Evolutionary conservation across 495 filamentous ascomycete species (phyloP), one percentile per base, ranked within the genome.

Genomic region (Aspergillus kassunensis): DNA sequence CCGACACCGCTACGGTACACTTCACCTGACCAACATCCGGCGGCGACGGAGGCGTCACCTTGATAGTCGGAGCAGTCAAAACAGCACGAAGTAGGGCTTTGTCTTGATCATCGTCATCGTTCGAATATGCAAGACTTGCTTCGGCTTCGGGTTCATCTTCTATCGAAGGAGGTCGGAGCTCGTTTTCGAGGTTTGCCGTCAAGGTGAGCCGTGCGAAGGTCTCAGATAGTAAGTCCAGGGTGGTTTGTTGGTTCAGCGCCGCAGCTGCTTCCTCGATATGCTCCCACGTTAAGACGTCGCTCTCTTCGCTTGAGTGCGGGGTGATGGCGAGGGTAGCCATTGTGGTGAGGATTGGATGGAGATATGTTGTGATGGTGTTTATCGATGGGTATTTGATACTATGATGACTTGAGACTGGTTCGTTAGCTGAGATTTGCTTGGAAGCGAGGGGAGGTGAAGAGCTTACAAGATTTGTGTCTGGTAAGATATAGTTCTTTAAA

Each of bases 21-120:
- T 11, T 21, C n/a, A 4, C 9, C 30, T 47, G 30, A 21, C 24
- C 39, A 19, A 8, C 33, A 11, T 34, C 48, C 10, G 48, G 48
- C 21, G 36, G 37, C n/a, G 39, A 42, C 4, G 48, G 48, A 34
- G 36, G 37, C n/a, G 39, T 51, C 13, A 51, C 37, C 15, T 27
- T 41, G n/a, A 51, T 51, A 6, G 23, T 19, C 16, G 48, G 48
- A 34, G 39, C 16, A 19, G n/a, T 1, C 12, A 51, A 4, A 20
- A 25, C 18, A 25, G 37, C 33, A 20, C 9, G 9, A 21, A n/a
- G 15, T 27, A 11, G 35, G 3, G n/a, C n/a, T n/a, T n/a, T n/a
- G n/a, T n/a, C n/a, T n/a, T n/a, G n/a, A n/a, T n/a, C n/a, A n/a
- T n/a, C n/a, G n/a, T n/a, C n/a, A n/a, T n/a, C n/a, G n/a, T n/a